Conservation (phyloP, 495 filamentous ascomycete species). For the Podospora fimiseda region DNA sequence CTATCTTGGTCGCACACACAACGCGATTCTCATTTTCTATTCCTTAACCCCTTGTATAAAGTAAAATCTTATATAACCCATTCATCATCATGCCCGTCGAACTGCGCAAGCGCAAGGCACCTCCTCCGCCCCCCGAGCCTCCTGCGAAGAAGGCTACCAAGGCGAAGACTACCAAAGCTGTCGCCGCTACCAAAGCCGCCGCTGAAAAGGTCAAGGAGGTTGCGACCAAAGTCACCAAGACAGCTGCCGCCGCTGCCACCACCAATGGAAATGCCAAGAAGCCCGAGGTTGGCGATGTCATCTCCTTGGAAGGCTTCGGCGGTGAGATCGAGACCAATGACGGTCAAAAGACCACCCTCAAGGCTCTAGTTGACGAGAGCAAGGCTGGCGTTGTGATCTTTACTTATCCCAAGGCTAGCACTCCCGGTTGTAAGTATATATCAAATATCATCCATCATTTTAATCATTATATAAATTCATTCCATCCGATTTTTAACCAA, state of each 20-base stretch:
- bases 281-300: slow-evolving; percentile 42
- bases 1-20: slow-evolving; percentile 8
- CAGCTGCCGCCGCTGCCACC: slow-evolving; percentile 29
- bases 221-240: slow-evolving; percentile 32
- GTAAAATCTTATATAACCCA: slow-evolving; percentile 4
- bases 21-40: slow-evolving; percentile 6
- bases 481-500: not conserved
- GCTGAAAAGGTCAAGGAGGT: slow-evolving; percentile 42
- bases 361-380: slow-evolving; percentile 72
- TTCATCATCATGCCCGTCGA: slow-evolving; percentile 46
- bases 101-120: slow-evolving; percentile 70
- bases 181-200: slow-evolving; percentile 4
- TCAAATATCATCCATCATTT: not conserved
- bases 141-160: slow-evolving; percentile 48
- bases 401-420: slow-evolving; percentile 92
- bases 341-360: slow-evolving; percentile 67
- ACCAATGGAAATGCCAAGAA: slow-evolving; percentile 35
- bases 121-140: slow-evolving; percentile 47
- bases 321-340: slow-evolving; percentile 82
- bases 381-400: slow-evolving; percentile 85
- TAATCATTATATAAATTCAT: not conserved
- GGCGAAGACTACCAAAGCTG: slow-evolving; percentile 37
- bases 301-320: slow-evolving; percentile 68
- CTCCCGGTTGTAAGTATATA: slow-evolving; percentile 77
- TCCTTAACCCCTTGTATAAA: slow-evolving; percentile 1